Evolutionary conservation across 768 basidiomycete species (phyloP), one percentile per base, ranked within the genome.

Genomic region (Lentinula detonsa): DNA sequence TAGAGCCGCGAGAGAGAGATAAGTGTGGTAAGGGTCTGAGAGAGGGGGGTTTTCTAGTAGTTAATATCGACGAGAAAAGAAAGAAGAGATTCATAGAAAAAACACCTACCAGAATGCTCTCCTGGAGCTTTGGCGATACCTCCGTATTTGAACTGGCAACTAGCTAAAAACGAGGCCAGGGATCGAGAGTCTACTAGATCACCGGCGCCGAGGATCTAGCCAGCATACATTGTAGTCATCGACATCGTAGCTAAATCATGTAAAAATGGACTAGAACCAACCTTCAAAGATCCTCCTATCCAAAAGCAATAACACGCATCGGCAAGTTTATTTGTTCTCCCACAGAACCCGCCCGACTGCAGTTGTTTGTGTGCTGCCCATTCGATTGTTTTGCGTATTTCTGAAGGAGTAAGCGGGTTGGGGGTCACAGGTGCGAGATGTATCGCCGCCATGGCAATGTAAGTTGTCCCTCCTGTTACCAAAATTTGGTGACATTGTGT

Each of bases 281-380:
- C 95, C 68, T 82, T 73, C 9, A 98, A 72, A 0, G 91, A 80
- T 8, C 87, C 95, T 3, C 91, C 88, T 65, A 89, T 90, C 96
- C 96, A 99, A 72, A 97, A 98, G 64, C 91, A 92, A 72, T 99
- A 99, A 71, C 96, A 99, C 2, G 94, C 91, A 64, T 98, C 96
- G 5, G 89, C 83, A 4, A 81, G 77, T 74, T 99, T 99, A 61
- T 85, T 87, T 1, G 93, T 93, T 23, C 96, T 81, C 2, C 96
- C 96, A 65, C 88, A 78, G 69, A 94, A 97, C 0, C 96, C 96
- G 0, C 93, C 93, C 0, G 78, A 77, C 0, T 67, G 62, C 50
- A 82, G 77, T 69, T 93, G 94, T 55, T 89, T 90, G 49, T 85
- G 82, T 15, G 86, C 63, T 1, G 95, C 76, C 94, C 95, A 98